These are phyloP conservation scores for Metarhizium robertsii DNA, from an alignment of 2,329 filamentous ascomycete species.

Conservation along the genomic window DNA sequence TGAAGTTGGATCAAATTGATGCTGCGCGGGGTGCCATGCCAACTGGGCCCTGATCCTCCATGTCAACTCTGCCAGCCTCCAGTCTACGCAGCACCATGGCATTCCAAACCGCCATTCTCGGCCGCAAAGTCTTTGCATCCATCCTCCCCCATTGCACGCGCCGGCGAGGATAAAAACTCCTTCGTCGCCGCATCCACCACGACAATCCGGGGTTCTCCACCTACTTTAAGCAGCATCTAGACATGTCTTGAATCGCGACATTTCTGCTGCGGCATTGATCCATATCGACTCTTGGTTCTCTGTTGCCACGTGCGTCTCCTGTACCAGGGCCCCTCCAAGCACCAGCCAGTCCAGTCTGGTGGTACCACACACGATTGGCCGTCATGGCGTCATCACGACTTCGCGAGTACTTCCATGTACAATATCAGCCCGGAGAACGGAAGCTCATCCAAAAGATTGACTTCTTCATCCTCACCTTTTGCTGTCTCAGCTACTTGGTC, in stretches of 20 bases:
- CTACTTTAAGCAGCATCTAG: neutral
- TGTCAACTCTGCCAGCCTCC: too few relatives aligned
- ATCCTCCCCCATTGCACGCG: too few relatives aligned
- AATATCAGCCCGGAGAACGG: conserved; percentile 28
- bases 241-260: neutral
- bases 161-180: neutral
- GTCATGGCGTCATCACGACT: conserved; percentile 9
- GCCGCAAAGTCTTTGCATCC: neutral
- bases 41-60: too few relatives aligned
- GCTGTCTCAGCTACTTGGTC: conserved; percentile 5
- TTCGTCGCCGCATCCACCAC: neutral
- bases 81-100: too few relatives aligned
- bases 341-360: too few relatives aligned
- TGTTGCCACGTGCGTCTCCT: too few relatives aligned
- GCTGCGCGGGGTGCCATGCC: too few relatives aligned
- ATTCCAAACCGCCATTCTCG: too few relatives aligned
- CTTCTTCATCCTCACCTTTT: conserved; percentile 18
- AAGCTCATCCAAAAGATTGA: conserved; percentile 49
- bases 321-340: too few relatives aligned
- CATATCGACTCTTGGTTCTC: neutral
- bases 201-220: neutral
- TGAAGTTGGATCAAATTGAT: too few relatives aligned
- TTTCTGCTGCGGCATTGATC: neutral
- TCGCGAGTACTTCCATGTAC: conserved; percentile 23
- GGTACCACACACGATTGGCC: neutral